A percentile compares a stretch with the other conserved stretches of the same genome.
Evolutionary conservation across 2,329 filamentous ascomycete species (phyloP).

Genomic region (Alternaria atra): DNA sequence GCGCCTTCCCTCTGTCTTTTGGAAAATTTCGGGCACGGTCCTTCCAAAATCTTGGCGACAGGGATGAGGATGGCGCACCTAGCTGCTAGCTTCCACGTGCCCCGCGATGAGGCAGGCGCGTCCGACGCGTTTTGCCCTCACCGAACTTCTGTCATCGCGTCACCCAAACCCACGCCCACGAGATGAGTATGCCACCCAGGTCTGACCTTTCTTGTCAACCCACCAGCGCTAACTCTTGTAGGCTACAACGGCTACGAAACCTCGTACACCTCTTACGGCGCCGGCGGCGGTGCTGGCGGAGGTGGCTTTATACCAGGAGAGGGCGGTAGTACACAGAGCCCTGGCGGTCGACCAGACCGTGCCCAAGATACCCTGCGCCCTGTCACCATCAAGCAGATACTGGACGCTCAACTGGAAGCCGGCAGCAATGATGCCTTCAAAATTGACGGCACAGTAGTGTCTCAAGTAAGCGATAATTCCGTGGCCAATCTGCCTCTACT

Average conservation of each 20-base stretch:
- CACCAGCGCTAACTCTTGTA: slow-evolving; percentile 24
- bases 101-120: slow-evolving; percentile 35
- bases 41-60: slow-evolving; percentile 39
- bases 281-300: slow-evolving; percentile 63
- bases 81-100: slow-evolving; percentile 23
- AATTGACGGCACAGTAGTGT: slow-evolving; percentile 79
- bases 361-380: slow-evolving; percentile 88
- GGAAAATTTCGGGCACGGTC: slow-evolving; percentile 36
- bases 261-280: slow-evolving; percentile 66
- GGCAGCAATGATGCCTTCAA: slow-evolving; percentile 72
- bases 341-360: slow-evolving; percentile 60
- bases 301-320: slow-evolving; percentile 68
- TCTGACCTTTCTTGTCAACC: neutral
- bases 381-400: slow-evolving; percentile 93
- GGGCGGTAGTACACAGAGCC: slow-evolving; percentile 59
- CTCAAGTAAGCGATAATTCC: slow-evolving; percentile 56
- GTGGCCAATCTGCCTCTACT: slow-evolving; percentile 7
- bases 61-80: slow-evolving; percentile 10
- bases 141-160: slow-evolving; percentile 16
- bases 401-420: slow-evolving; percentile 73
- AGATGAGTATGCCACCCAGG: slow-evolving; percentile 29
- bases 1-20: slow-evolving; percentile 12
- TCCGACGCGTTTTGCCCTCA: slow-evolving; percentile 42
- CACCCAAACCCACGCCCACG: slow-evolving; percentile 17
- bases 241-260: slow-evolving; percentile 54